These are phyloP conservation scores for Saturnispora bothae DNA, from an alignment of 805 yeast genomes.

Conservation along the genomic window DNA sequence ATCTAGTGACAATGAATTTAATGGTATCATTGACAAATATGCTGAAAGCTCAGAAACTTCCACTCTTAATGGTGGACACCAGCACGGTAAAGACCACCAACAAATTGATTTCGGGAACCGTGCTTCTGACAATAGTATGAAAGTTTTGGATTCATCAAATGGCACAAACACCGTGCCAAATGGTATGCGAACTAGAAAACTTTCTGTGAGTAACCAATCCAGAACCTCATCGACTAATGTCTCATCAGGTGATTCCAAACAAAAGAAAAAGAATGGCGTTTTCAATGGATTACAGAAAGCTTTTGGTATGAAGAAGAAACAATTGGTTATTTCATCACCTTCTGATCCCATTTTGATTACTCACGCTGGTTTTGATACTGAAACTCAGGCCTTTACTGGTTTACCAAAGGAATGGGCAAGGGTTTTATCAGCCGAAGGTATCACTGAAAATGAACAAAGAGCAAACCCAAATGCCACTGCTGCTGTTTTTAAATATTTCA, in stretches of 20 bases:
- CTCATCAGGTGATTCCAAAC: constrained; percentile 11
- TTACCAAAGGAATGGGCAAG: constrained; percentile 90
- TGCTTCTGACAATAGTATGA: not conserved
- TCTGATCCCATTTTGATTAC: constrained; percentile 83
- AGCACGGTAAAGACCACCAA: not conserved
- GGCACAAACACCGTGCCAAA: not conserved
- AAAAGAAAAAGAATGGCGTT: constrained; percentile 41
- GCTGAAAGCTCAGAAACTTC: constrained; percentile 5
- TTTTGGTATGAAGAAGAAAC: constrained; percentile 22
- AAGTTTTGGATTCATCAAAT: not conserved
- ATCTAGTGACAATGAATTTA: constrained; percentile 13
- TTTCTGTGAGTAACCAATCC: constrained; percentile 13
- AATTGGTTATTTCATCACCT: constrained; percentile 72
- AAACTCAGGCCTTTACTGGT: constrained; percentile 82
- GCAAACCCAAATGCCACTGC: constrained; percentile 85
- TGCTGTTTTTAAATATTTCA: constrained; percentile 23
- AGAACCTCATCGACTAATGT: not conserved
- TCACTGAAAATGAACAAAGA: constrained; percentile 77
- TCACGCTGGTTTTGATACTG: constrained; percentile 84
- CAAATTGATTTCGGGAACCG: not conserved
- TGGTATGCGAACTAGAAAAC: constrained; percentile 12
- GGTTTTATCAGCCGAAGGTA: constrained; percentile 73
- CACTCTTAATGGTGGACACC: not conserved
- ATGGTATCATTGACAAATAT: constrained; percentile 12
- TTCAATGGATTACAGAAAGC: constrained; percentile 46